Evolutionary conservation across 345 rosid species (phyloP).

Genomic region (Eutrema heterophyllum): DNA sequence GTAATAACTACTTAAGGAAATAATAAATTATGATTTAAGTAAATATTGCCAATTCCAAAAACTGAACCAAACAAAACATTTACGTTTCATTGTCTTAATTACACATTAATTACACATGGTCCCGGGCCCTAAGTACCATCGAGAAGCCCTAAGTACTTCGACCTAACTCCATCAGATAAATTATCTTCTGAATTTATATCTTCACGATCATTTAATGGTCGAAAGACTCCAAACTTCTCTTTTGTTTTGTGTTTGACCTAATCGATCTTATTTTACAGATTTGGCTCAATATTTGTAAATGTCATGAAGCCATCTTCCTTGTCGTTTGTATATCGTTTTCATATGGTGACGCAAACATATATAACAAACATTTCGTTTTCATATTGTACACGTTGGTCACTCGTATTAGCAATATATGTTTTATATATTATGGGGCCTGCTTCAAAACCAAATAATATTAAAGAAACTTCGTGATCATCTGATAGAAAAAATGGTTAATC

Average conservation of each 20-base stretch:
- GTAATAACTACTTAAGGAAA: not conserved
- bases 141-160: constrained; percentile 9
- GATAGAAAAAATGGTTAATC: not conserved
- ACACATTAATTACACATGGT: not conserved
- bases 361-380: not conserved
- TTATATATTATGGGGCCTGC: not conserved
- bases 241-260: constrained; percentile 4
- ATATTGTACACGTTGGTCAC: not conserved
- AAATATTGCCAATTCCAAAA: not conserved
- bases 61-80: not conserved
- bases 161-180: not conserved
- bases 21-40: not conserved
- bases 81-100: not conserved
- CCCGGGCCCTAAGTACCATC: constrained; percentile 12
- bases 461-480: not conserved
- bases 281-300: not conserved
- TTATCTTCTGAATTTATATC: not conserved
- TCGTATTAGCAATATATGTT: not conserved
- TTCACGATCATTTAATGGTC: not conserved
- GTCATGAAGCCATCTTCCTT: not conserved
- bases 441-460: not conserved
- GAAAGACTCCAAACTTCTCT: not conserved
- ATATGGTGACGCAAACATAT: not conserved
- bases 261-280: not conserved
- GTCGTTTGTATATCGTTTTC: constrained; percentile 6